Evolutionary conservation across 1,284 basidiomycete genomes (phyloP).

Genomic region (Leccinum fallax): DNA sequence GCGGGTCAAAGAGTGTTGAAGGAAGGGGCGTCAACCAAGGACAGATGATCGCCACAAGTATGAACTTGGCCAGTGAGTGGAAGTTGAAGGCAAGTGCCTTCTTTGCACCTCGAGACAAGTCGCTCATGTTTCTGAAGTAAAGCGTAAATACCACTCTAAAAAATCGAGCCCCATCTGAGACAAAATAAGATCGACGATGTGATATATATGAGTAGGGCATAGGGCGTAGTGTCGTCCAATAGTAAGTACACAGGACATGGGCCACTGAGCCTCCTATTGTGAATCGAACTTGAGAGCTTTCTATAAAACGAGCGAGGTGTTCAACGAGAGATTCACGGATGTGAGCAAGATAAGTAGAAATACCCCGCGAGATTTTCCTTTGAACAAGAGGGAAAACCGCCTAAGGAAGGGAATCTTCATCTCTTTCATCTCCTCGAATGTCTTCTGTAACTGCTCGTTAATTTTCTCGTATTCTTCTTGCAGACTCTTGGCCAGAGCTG

Average conservation of each 20-base stretch:
- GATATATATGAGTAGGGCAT: not conserved
- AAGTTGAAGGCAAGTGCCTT: not conserved
- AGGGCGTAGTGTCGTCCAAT: too few species aligned
- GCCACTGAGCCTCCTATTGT: not conserved
- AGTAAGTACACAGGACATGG: not conserved
- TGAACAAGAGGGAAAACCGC: not conserved
- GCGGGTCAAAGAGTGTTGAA: not conserved
- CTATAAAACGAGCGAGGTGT: not conserved
- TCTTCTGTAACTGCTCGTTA: not conserved
- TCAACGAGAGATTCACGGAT: not conserved
- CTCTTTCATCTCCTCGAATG: not conserved
- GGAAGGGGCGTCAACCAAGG: too few species aligned
- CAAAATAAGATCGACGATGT: not conserved
- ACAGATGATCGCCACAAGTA: not conserved
- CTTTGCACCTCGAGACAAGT: too few species aligned
- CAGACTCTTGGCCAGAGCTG: not conserved
- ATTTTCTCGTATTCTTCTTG: not conserved
- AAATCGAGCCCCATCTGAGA: not conserved
- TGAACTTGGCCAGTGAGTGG: not conserved
- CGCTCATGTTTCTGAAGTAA: not conserved
- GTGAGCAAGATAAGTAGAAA: not conserved
- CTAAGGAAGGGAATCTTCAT: conserved; percentile 1
- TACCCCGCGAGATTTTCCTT: not conserved
- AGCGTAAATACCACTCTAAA: not conserved
- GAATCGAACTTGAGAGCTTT: not conserved